A percentile compares a stretch with the other conserved stretches of the same genome.
Conservation (phyloP, 1,284 basidiomycete species). For the Pterulicium gracile region DNA sequence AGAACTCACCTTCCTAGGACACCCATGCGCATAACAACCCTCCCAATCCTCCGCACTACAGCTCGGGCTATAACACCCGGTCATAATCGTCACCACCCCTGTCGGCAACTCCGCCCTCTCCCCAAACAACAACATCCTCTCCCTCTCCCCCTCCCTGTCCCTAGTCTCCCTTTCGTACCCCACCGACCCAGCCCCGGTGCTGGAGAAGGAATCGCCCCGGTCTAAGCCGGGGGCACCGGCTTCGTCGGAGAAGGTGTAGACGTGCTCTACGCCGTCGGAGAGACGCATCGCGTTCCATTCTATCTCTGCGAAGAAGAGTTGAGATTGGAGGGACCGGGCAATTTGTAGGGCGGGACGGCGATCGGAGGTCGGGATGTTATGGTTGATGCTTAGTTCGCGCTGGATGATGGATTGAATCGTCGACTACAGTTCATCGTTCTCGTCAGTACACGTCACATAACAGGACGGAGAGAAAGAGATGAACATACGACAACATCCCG, state of each 20-base stretch:
- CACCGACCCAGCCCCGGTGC: no score
- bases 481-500: conserved; percentile 81
- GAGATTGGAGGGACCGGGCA: conserved; percentile 81
- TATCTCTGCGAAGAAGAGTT: conserved; percentile 95
- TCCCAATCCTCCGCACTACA: conserved; percentile 68
- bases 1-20: conserved; percentile 50
- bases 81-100: conserved; percentile 69
- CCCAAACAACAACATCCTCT: no score
- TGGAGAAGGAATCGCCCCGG: no score
- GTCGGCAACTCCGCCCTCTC: conserved; percentile 78
- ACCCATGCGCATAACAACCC: conserved; percentile 64
- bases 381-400: conserved; percentile 56
- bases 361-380: conserved; percentile 60
- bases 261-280: conserved; percentile 87
- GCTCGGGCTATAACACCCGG: conserved; percentile 76
- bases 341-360: conserved; percentile 77
- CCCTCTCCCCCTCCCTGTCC: no score
- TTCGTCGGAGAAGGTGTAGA: conserved; percentile 94
- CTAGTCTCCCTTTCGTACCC: no score
- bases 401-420: conserved; percentile 77
- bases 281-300: conserved; percentile 86
- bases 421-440: conserved; percentile 33
- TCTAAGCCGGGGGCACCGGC: conserved; percentile 54
- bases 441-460: conserved; percentile 5
- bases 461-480: neutral